Base-by-base conservation (phyloP, 805 yeast species). In the Yarrowia divulgata region DNA sequence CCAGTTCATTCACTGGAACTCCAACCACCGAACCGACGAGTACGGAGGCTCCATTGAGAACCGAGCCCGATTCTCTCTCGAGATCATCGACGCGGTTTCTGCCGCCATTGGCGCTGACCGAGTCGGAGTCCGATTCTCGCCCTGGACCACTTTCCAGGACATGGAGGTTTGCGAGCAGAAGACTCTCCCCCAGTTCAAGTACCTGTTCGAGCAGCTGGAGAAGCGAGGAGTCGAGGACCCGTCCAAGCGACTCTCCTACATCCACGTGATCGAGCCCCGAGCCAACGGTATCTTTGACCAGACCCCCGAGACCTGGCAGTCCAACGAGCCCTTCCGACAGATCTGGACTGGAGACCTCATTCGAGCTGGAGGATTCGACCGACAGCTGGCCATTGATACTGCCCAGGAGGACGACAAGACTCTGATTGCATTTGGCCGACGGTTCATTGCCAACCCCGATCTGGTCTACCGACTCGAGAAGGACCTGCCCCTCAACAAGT, bases 11-110 rank as follows among this genome's bases (percentile, higher is more conserved):
- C 80, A 84, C 42, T 76, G 78, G 1, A 73, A 76, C 23, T 76
- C 83, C 48, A 87, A 88, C 75, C 73, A 79, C 69, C 80, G 91
- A 74, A 84, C 85, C 2, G 91, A 88, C 73, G 79, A 84, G 72
- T 88, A 87, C 73, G 91, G 90, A 66, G 90, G 90, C 13, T 77
- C 83, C 0, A 78, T 87, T 64, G 88, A 85, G 73, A 86, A 86
- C 76, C 81, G 90, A 72, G 79, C 80, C 14, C 77, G 87, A 67
- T 80, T 88, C 68, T 70, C 82, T 13, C 73, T 83, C 29, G 88
- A 87, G 72, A 80, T 86, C 23, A 78, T 87, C 29, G 88, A 86
- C 72, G 83, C 84, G 2, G 73, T 86, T 42, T 19, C 46, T 1
- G 57, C 46, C 2, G 68, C 55, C 7, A 76, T 88, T 71, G 91